Evolutionary conservation across 345 rosid genomes (phyloP).

Genomic region (Moringa oleifera): DNA sequence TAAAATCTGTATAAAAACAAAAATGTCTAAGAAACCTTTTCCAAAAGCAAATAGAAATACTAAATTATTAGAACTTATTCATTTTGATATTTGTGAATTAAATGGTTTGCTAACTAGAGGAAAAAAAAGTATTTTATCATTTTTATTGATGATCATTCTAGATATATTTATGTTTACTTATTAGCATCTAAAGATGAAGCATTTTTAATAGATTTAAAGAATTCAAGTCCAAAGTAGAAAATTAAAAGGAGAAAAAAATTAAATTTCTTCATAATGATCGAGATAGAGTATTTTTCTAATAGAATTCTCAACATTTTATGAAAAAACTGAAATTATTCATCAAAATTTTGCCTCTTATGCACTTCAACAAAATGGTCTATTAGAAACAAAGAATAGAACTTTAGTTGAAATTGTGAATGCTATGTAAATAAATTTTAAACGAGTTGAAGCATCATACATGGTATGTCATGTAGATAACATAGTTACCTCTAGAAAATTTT

Average conservation of each 20-base stretch:
- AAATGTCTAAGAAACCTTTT: too few species aligned
- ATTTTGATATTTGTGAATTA: slow-evolving; percentile 3
- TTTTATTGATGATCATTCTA: neutral
- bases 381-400: neutral
- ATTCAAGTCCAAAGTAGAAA: neutral
- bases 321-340: neutral
- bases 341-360: neutral
- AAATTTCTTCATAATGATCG: neutral
- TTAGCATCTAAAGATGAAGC: neutral
- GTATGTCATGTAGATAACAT: neutral
- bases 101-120: neutral
- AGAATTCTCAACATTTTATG: neutral
- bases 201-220: neutral
- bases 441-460: neutral
- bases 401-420: neutral
- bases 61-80: neutral
- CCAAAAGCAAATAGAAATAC: neutral
- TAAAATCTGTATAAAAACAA: too few species aligned
- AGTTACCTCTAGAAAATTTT: neutral
- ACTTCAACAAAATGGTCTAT: neutral
- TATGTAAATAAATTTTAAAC: neutral
- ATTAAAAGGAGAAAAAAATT: neutral
- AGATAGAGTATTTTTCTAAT: neutral
- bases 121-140: neutral
- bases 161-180: neutral